Base-by-base conservation (phyloP, 805 yeast genomes). In the Kregervanrija fluxuum region DNA sequence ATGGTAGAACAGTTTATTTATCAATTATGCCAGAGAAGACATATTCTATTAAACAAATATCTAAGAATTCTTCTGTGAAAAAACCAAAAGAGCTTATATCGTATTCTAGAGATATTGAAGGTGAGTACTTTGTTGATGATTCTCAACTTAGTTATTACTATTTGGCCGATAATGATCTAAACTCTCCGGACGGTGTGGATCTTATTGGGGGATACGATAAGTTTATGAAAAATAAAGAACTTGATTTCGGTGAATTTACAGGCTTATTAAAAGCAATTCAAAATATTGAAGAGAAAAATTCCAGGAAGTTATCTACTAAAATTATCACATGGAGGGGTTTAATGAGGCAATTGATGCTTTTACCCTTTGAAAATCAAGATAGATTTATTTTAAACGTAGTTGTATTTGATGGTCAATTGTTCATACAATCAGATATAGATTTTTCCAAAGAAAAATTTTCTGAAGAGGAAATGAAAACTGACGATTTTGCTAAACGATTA, bases 281-380 rank as follows among this genome's bases (percentile, higher is more conserved):
- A 48, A 53, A 65, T 5, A 67, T 75, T 54, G 98, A 93, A 61
- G 61, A 67, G 46, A 50, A 55, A 9, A 57, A 64, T 14, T 70
- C 69, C 1, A 54, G 54, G n/a, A 79, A 74, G 48, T 56, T 76
- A 2, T 73, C 74, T 30, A 75, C 77, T 1, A 85, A 88, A 54
- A 74, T 93, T 30, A 68, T 93, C 16, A 80, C 96, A 0, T 88
- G 86, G 75, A 71, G 97, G 54, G 98, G 97, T 0, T 64, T 87
- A 33, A 77, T 91, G 80, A 80, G 89, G 31, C 75, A 77, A 46
- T 64, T 91, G 33, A 66, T 93, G 64, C 71, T 82, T 6, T 66
- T 86, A 17, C 87, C 91, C 2, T 82, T 79, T 57, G 71, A 73
- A 45, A 57, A 68, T 13, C 69, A 71, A 30, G 82, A 82, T 43